Evolutionary conservation across 805 yeast species (phyloP), one percentile per base, ranked within the genome.

Genomic region (Pichia paraexigua): DNA sequence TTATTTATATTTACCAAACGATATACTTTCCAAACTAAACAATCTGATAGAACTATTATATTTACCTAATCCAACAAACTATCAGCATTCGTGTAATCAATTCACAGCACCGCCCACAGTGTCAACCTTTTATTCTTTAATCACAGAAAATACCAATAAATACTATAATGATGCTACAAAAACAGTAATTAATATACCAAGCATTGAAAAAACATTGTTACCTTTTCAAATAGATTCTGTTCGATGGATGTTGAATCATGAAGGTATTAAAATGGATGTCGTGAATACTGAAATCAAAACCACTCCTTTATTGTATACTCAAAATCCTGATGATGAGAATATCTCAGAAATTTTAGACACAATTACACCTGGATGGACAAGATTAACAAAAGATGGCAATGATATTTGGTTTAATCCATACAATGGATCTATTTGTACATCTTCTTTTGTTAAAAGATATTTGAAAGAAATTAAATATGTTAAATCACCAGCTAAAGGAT

Each of bases 341-440:
- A 54, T 77, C 1, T 58, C 63, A 10, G 48, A 54, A 20, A 56
- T 69, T 6, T 59, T 82, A 25, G 74, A 77, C 54, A 55, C 59
- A 32, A 53, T 79, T 3, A 67, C 77, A 11, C 80, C 74, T 63
- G 88, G 88, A 2, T 83, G 86, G 82, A 52, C 65, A 2, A 56
- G 64, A 11, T 57, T 73, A 0, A 51, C 39, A 35, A 35, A 35
- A 8, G 39, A 35, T 17, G 20, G 20, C 5, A 17, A 2, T 35
- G 39, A 17, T 35, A 8, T 35, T 45, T 82, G 82, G 79, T 78
- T 63, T 56, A 83, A 83, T 58, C 62, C 60, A 47, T 77, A 71
- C 51, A 78, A 79, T 3, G 79, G 78, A 0, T 77, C 77, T 52
- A 50, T 81, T 0, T 64, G 74, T 41, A 61, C 74, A 5, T 58